Base-by-base conservation (phyloP, 495 filamentous ascomycete species). In the Haplographium delicatum region DNA sequence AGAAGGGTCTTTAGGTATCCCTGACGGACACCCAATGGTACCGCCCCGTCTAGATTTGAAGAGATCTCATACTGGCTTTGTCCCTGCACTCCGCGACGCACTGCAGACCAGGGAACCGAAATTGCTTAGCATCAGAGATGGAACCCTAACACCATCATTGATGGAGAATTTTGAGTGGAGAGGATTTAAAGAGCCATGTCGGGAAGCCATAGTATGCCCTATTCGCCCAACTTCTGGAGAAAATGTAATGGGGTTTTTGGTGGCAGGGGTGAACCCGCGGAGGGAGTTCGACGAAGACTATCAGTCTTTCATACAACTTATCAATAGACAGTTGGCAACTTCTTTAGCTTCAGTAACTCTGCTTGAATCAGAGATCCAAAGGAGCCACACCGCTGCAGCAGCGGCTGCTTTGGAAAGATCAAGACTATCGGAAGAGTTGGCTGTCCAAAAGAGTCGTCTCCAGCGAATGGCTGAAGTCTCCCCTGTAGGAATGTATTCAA, bases 1-100 rank as follows among this genome's bases (percentile, higher is more conserved):
- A 16, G 81, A 86, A 60, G 82, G 80, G 31, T 67, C 74, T 16
- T 59, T 85, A 1, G 84, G 84, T 13, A 75, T 85, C 15, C 80
- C 82, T 3, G 63, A 68, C 9, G 72, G n/a, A 39, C 66, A n/a
- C 35, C 44, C 43, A 64, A 67, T 26, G 0, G 43, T 39, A 1
- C 57, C 51, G 5, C 37, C 5, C 2, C 19, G 38, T 31, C 66
- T 86, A 5, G 80, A 86, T 48, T 60, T 88, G 16, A 78, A 70
- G 25, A 72, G 68, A 24, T 78, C 77, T 22, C 73, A 64, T 25
- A 79, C 83, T 33, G 81, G 80, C 1, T 85, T 84, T 58, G 79
- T 75, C 1, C 74, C 75, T 1, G 76, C 80, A 8, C 83, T 88
- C 66, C 69, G 82, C 10, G 78, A 85, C 44, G 80, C 82, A 16